Evolutionary conservation across 73 alveolate species (phyloP), one percentile per base, ranked within the genome.

Genomic region (Paramecium biaurelia): DNA sequence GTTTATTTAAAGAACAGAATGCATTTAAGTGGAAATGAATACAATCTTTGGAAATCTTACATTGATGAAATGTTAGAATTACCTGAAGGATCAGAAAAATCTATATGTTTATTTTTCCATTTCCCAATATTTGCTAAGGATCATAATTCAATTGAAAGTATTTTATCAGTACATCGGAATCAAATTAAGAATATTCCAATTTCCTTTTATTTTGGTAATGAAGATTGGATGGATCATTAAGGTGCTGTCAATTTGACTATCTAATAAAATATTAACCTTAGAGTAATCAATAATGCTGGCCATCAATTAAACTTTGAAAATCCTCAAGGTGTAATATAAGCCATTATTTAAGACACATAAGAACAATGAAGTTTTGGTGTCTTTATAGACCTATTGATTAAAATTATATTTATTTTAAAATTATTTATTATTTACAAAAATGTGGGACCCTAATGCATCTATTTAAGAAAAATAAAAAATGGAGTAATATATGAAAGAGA

Each of bases 401-500:
- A 2, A 38, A 5, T 0, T 43, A 43, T 43, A 10, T 43, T 43
- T 43, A 43, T 43, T n/a, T n/a, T 4, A 47, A 47, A 47, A 12
- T 47, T 47, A 14, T 47, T 47, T 3, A 47, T 3, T 47, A 42
- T 47, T 47, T 38, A 38, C 47, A 38, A 15, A 63, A 63, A 89
- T 89, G 92, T 89, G 53, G 84, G 94, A 89, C 56, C 89, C 74
- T 12, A 89, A 89, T 24, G 87, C 92, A 41, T 89, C 94, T 4
- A 28, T 70, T 20, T 24, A 84, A 30, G 94, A 89, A 89, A 89
- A 89, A 70, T 24, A 35, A 24, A 89, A 72, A 34, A 45, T 70
- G 85, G 94, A 89, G 35, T 30, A 67, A 70, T 89, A 70, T 14
- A 58, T 70, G 76, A 89, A 89, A 41, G 92, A 70, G 47, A 89